Conservation (phyloP, 2,329 filamentous ascomycete genomes). For the Exophiala sp. region DNA sequence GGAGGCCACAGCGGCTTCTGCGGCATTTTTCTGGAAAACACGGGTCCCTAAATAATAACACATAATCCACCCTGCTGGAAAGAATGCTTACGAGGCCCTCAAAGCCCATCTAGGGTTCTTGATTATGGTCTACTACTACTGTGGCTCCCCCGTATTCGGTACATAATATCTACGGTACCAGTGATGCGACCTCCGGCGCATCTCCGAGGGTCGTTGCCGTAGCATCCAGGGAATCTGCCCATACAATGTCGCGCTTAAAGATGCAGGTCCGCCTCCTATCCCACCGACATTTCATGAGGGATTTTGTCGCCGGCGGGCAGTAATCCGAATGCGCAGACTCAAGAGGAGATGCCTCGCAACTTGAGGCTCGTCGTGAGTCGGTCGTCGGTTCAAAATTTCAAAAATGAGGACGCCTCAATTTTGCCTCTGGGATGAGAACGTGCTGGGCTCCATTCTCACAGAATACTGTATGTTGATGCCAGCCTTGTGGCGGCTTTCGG, state of each 20-base stretch:
- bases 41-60: not conserved
- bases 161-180: not conserved
- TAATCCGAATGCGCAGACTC: not conserved
- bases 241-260: not conserved
- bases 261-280: not conserved
- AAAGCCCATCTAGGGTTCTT: too few species aligned
- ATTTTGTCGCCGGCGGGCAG: slow-evolving; percentile 3
- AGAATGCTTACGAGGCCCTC: too few species aligned
- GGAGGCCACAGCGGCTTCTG: not conserved
- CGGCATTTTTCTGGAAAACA: slow-evolving; percentile 2
- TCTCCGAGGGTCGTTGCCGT: slow-evolving; percentile 8
- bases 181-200: slow-evolving; percentile 6
- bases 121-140: too few species aligned
- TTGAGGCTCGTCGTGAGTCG: not conserved
- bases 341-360: not conserved
- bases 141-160: not conserved
- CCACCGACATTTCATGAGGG: slow-evolving; percentile 5
- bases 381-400: not conserved
- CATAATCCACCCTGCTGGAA: not conserved
- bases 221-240: slow-evolving; percentile 1
- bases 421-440: too few species aligned
- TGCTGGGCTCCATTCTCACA: too few species aligned
- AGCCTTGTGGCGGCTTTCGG: too few species aligned
- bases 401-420: not conserved
- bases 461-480: too few species aligned